phyloP scores from a whole-genome alignment of 495 filamentous ascomycete genomes.

The Cudoniella acicularis region DNA sequence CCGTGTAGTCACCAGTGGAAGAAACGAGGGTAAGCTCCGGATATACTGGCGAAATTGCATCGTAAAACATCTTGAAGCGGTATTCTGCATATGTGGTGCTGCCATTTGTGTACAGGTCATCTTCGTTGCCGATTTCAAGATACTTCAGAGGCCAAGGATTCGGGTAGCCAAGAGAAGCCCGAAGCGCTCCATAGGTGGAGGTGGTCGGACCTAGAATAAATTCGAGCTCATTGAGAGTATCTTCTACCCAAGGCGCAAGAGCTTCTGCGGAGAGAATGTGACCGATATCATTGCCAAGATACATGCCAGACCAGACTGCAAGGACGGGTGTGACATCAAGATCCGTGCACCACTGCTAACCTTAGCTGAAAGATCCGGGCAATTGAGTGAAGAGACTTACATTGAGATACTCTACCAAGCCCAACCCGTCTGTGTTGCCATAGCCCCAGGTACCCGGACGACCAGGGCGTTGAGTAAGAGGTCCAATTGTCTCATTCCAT shows the following conservation, averaged over 20 bases:
- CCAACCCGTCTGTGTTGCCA: slow-evolving; percentile 50
- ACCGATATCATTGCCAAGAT: slow-evolving; percentile 31
- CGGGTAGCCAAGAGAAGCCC: not conserved
- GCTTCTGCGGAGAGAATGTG: slow-evolving; percentile 22
- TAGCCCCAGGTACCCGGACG: slow-evolving; percentile 49
- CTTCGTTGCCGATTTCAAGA: slow-evolving; percentile 44
- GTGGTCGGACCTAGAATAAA: not conserved
- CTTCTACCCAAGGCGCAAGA: slow-evolving; percentile 25
- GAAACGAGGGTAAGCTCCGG: slow-evolving; percentile 47
- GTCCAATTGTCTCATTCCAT: slow-evolving; percentile 56
- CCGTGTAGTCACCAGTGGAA: slow-evolving; percentile 26
- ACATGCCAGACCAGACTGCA: slow-evolving; percentile 48
- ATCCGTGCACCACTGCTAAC: slow-evolving; percentile 54
- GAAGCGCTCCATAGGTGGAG: not conserved
- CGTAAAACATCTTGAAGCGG: slow-evolving; percentile 45
- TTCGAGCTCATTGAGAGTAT: slow-evolving; percentile 32
- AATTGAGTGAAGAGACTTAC: not conserved
- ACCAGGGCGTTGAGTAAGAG: slow-evolving; percentile 46
- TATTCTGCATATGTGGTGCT: slow-evolving; percentile 34
- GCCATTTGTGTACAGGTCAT: slow-evolving; percentile 40
- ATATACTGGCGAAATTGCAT: slow-evolving; percentile 45
- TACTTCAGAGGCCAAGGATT: not conserved
- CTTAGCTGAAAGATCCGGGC: too few species aligned
- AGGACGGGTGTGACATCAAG: slow-evolving; percentile 49
- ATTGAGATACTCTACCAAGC: slow-evolving; percentile 25